These are phyloP conservation scores for Talaromyces verruculosus DNA, from an alignment of 2,329 filamentous ascomycete genomes.

Conservation along the genomic window DNA sequence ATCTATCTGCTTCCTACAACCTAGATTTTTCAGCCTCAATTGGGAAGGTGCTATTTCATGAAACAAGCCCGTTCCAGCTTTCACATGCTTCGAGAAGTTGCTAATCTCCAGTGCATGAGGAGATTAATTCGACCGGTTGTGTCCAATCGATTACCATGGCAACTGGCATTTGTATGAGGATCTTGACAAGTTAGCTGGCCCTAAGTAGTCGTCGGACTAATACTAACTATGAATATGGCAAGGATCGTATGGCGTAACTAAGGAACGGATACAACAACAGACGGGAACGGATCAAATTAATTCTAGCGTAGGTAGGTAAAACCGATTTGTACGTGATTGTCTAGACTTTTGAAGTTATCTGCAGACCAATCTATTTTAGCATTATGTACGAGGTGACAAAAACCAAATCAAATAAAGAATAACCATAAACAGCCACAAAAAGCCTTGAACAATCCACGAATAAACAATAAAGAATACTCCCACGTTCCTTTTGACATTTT, in stretches of 20 bases:
- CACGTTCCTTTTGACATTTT: neutral
- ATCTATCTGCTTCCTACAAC: neutral
- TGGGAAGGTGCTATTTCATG: neutral
- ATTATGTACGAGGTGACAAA: neutral
- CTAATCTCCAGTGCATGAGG: neutral
- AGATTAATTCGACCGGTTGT: neutral
- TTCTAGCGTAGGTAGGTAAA: neutral
- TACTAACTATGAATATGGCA: neutral
- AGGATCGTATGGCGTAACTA: neutral
- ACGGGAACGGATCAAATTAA: neutral
- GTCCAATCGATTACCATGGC: neutral
- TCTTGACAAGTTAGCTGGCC: neutral
- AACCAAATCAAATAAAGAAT: neutral
- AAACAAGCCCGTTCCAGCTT: neutral
- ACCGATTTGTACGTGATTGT: neutral
- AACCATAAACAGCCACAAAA: too few species aligned
- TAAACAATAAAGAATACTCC: neutral
- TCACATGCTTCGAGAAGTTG: neutral
- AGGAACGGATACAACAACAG: neutral
- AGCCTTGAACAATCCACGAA: neutral
- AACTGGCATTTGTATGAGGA: neutral
- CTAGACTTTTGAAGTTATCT: neutral
- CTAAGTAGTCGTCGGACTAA: too few species aligned
- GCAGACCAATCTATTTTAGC: neutral
- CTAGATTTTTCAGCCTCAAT: neutral